phyloP scores from a whole-genome alignment of 805 yeast species.

The Zygotorulaspora chibaensis region DNA sequence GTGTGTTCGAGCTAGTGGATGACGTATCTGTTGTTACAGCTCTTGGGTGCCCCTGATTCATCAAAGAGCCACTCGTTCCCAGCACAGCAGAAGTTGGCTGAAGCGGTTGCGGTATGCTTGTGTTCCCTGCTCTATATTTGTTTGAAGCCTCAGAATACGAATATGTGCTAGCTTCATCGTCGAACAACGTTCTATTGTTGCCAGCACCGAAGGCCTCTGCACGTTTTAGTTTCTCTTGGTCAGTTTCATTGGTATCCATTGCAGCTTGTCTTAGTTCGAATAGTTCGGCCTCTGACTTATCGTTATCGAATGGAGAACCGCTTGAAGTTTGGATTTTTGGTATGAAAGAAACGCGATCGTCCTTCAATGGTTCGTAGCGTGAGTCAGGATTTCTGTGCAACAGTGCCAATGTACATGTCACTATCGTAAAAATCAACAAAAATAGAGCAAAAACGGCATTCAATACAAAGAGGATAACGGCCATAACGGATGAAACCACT shows the following conservation, averaged over 20 bases:
- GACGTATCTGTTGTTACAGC: slow-evolving; percentile 13
- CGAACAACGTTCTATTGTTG: slow-evolving; percentile 14
- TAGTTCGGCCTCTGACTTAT: slow-evolving; percentile 31
- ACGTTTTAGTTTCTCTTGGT: slow-evolving; percentile 26
- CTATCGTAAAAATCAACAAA: slow-evolving; percentile 77
- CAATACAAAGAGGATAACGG: slow-evolving; percentile 79
- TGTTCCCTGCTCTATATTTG: slow-evolving; percentile 6
- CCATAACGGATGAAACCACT: slow-evolving; percentile 88
- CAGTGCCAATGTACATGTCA: slow-evolving; percentile 81
- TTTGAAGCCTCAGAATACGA: slow-evolving; percentile 13
- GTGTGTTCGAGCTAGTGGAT: slow-evolving; percentile 13
- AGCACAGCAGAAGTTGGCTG: slow-evolving; percentile 31
- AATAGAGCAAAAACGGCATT: slow-evolving; percentile 86
- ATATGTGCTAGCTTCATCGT: slow-evolving; percentile 18
- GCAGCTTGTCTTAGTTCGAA: slow-evolving; percentile 37
- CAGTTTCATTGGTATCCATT: slow-evolving; percentile 35
- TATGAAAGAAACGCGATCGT: slow-evolving; percentile 93
- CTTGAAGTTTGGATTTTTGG: slow-evolving; percentile 50
- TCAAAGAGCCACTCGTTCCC: slow-evolving; percentile 15
- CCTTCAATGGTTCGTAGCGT: slow-evolving; percentile 92
- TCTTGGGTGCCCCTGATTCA: slow-evolving; percentile 14
- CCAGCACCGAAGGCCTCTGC: slow-evolving; percentile 21
- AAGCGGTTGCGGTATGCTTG: slow-evolving; percentile 16
- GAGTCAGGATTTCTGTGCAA: slow-evolving; percentile 90
- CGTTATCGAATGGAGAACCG: slow-evolving; percentile 18